Base-by-base conservation (phyloP, 805 yeast genomes). In the Ogataea philodendri region DNA sequence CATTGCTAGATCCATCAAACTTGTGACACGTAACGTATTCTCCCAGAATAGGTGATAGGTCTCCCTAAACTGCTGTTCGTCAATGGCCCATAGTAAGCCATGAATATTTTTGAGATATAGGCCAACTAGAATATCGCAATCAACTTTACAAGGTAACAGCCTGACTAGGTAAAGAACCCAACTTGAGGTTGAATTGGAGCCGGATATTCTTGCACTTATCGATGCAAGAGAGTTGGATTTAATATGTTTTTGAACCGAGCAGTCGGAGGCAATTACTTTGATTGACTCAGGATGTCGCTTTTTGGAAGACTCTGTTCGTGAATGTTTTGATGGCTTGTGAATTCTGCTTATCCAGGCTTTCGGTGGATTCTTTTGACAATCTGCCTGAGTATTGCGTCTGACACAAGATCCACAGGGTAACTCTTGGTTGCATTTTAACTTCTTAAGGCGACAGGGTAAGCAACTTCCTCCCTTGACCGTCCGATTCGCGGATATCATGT, bases 351-450 rank as follows among this genome's bases (percentile, higher is more conserved):
- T 31, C 44, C 44, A 40, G n/a, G 22, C 37, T 13, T 29, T 44
- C 7, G 48, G 45, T 4, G 48, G 48, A 18, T 41, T 37, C 11
- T 61, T 52, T 73, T 55, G 9, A 67, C 60, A 20, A 60, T 34
- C 37, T 5, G 35, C 44, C 15, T 22, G 30, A 15, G 38, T 42
- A 15, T 39, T 34, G 11, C 39, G 15, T 22, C 38, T 30, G 8
- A 29, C 26, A 19, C 46, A 46, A 5, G 37, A 30, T 9, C 33
- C 32, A 22, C 42, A 35, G 3, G 48, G 51, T 15, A 44, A 28
- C 15, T 29, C 37, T 14, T 39, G 35, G 22, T 41, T 32, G 30
- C 46, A 45, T 16, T 36, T 40, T 9, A 41, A 26, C 36, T 44
- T 43, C 15, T 35, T 35, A 8, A 35, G 11, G 11, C 45, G 23